phyloP scores from a whole-genome alignment of 345 rosid genomes.

The Kernera saxatilis region DNA sequence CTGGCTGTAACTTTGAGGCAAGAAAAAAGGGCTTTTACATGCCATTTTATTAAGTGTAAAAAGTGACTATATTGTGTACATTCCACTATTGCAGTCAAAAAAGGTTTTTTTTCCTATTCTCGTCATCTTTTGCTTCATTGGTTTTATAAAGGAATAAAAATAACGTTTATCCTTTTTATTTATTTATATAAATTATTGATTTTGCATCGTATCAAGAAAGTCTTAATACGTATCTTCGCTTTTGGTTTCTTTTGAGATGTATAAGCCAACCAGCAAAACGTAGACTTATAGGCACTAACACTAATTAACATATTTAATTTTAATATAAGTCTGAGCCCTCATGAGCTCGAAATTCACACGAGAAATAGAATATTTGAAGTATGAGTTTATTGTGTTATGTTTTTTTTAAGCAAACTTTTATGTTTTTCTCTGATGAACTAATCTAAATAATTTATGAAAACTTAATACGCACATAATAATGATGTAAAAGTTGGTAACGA shows the following conservation, averaged over 20 bases:
- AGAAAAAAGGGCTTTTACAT: conserved; percentile 4
- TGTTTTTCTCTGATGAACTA: not conserved
- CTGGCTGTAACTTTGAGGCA: conserved; percentile 39
- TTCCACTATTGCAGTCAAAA: conserved; percentile 34
- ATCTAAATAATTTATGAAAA: not conserved
- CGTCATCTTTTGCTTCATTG: conserved; percentile 18
- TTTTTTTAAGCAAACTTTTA: not conserved
- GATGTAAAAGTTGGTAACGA: not conserved
- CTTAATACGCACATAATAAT: not conserved
- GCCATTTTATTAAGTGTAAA: conserved; percentile 27
- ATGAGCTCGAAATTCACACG: not conserved
- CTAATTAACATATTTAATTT: not conserved
- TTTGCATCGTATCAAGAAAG: conserved; percentile 33
- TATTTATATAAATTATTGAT: not conserved
- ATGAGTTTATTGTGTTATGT: not conserved
- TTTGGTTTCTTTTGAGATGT: conserved; percentile 25
- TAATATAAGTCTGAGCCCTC: not conserved
- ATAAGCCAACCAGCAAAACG: conserved; percentile 24
- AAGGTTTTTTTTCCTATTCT: not conserved
- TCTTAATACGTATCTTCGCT: conserved; percentile 26
- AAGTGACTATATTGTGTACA: conserved; percentile 26
- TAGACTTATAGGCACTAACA: conserved; percentile 26
- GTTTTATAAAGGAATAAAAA: conserved; percentile 2
- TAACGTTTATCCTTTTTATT: not conserved
- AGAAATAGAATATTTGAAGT: not conserved